Evolutionary conservation across 2,329 filamentous ascomycete species (phyloP).

Genomic region (Pseudocercospora eumusae): DNA sequence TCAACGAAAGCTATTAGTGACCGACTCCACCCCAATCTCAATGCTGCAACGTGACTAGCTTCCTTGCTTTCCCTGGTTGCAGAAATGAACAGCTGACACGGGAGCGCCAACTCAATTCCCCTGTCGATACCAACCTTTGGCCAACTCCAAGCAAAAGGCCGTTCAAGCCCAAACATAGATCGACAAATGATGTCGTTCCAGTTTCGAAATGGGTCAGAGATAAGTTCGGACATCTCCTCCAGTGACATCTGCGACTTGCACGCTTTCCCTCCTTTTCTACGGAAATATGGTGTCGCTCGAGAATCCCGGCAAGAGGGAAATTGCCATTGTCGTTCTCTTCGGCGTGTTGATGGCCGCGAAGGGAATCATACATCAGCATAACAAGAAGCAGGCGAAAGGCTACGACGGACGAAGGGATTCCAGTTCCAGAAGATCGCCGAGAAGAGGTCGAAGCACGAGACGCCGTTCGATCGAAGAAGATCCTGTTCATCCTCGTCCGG

Average conservation of each 20-base stretch:
- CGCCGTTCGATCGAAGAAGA: neutral
- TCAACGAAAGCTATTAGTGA: neutral
- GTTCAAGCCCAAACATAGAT: neutral
- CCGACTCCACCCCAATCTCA: neutral
- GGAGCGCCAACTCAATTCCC: conserved; percentile 4
- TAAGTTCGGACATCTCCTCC: conserved; percentile 7
- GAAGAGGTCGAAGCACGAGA: neutral
- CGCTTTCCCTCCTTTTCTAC: neutral
- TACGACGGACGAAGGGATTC: neutral
- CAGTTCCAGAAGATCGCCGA: neutral
- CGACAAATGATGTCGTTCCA: neutral
- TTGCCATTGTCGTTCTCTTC: conserved; percentile 18
- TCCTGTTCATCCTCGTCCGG: neutral
- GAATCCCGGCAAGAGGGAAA: conserved; percentile 16
- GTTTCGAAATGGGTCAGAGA: neutral
- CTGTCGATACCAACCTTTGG: neutral
- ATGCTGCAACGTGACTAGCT: neutral
- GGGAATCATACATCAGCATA: conserved; percentile 13
- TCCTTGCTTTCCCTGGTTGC: neutral
- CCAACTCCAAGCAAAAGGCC: conserved; percentile 9
- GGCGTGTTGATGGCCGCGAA: conserved; percentile 15
- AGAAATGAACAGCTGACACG: conserved; percentile 10
- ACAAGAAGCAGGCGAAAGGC: neutral
- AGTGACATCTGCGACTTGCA: neutral
- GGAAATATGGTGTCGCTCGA: conserved; percentile 13